These are phyloP conservation scores for Arbutus unedo DNA, from an alignment of 148 eudicot species.

Conservation along the genomic window DNA sequence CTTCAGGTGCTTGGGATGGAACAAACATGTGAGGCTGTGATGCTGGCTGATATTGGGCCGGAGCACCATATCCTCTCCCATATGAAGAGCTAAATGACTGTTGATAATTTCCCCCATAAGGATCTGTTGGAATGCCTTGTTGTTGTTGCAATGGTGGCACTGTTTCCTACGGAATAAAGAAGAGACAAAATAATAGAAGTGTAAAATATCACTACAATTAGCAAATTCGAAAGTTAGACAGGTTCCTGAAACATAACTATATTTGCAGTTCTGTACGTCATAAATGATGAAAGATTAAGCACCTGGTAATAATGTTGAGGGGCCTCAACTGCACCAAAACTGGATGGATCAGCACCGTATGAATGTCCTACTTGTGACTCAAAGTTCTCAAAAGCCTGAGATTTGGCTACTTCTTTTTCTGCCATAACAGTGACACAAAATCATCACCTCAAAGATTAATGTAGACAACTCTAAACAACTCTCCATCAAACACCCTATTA, in stretches of 20 bases:
- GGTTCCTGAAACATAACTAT: conserved; percentile 5
- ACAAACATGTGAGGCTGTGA: conserved; percentile 54
- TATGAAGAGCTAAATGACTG: conserved; percentile 40
- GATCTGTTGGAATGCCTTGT: conserved; percentile 6
- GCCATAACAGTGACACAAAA: conserved; percentile 10
- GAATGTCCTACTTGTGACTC: conserved; percentile 33
- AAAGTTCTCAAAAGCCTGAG: conserved; percentile 36
- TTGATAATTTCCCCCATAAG: conserved; percentile 20
- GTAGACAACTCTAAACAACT: background rate
- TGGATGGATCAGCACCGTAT: conserved; percentile 43
- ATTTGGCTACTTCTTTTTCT: conserved; percentile 45
- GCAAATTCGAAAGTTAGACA: conserved; percentile 2
- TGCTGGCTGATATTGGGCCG: conserved; percentile 29
- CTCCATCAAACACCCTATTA: conserved; percentile 1
- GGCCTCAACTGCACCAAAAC: conserved; percentile 36
- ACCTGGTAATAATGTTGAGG: conserved; percentile 64
- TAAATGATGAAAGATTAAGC: conserved; percentile 9
- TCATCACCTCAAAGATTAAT: background rate
- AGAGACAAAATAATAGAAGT: background rate
- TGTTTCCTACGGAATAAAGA: conserved; percentile 14
- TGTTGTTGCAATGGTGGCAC: conserved; percentile 19
- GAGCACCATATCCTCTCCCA: conserved; percentile 43
- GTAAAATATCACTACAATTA: background rate
- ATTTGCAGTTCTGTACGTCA: background rate
- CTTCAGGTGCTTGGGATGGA: conserved; percentile 61